Conservation (phyloP, 176 grass and related monocot species). For the Musa schizocarpa region DNA sequence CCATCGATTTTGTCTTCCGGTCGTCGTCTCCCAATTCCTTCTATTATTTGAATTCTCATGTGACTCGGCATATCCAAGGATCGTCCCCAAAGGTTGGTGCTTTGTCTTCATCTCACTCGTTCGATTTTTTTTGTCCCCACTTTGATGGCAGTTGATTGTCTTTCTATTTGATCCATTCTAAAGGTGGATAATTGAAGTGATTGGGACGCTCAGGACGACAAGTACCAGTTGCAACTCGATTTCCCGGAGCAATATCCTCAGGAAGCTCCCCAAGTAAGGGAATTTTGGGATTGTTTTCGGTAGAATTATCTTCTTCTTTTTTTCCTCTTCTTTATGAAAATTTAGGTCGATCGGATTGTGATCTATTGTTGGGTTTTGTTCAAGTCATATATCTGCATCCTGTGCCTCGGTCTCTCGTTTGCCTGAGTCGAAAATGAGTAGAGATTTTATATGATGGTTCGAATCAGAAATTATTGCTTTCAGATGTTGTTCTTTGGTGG, state of each 20-base stretch:
- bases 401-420: conserved; percentile 21
- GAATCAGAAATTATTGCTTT: too few relatives aligned
- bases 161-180: background rate
- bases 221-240: conserved; percentile 82
- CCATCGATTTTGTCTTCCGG: background rate
- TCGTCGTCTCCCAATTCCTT: background rate
- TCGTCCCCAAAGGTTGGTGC: conserved; percentile 55
- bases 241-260: conserved; percentile 96
- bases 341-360: conserved; percentile 1
- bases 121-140: background rate
- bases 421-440: background rate
- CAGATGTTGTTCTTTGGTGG: too few relatives aligned
- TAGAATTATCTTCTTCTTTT: background rate
- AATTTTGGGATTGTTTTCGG: background rate
- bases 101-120: background rate
- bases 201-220: conserved; percentile 62
- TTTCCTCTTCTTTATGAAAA: background rate
- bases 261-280: conserved; percentile 71
- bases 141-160: too few relatives aligned
- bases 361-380: background rate
- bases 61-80: too few relatives aligned
- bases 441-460: background rate
- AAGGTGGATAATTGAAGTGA: conserved; percentile 86
- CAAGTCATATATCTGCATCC: conserved; percentile 95
- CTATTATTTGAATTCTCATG: conserved; percentile 16